These are phyloP conservation scores for Dendrostoma leiphaemia DNA, from an alignment of 2,329 filamentous ascomycete species.

Conservation along the genomic window DNA sequence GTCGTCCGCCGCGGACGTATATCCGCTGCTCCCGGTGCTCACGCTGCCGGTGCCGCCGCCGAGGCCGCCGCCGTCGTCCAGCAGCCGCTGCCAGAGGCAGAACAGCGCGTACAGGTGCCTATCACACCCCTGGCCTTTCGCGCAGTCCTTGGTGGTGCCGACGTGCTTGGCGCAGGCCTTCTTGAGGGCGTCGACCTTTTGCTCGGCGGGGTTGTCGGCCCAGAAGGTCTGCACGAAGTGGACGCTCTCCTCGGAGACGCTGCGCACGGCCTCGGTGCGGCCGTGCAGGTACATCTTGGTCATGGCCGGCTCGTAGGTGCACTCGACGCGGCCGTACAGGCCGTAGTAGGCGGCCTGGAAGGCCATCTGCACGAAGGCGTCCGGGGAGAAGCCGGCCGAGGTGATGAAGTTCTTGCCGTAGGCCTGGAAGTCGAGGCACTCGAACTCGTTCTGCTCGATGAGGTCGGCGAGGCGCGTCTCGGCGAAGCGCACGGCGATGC, in stretches of 20 bases:
- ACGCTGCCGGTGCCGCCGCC: conserved; percentile 42
- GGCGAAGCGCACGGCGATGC: conserved; percentile 88
- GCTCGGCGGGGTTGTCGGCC: conserved; percentile 78
- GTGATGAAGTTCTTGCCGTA: conserved; percentile 99
- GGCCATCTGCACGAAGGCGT: conserved; percentile 98
- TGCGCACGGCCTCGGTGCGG: conserved; percentile 88
- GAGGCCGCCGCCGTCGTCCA: conserved; percentile 67
- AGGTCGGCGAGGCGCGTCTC: conserved; percentile 92
- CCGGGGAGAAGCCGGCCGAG: conserved; percentile 92
- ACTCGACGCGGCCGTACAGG: conserved; percentile 89
- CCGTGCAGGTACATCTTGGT: conserved; percentile 93
- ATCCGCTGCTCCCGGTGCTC: conserved; percentile 50
- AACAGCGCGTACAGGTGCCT: conserved; percentile 91
- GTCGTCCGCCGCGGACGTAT: conserved; percentile 57
- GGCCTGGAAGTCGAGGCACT: conserved; percentile 81
- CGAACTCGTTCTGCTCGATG: conserved; percentile 95
- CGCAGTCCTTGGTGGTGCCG: conserved; percentile 75
- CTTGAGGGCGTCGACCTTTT: conserved; percentile 82
- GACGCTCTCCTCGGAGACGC: conserved; percentile 79
- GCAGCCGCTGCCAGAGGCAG: conserved; percentile 87
- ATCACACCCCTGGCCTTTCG: conserved; percentile 88
- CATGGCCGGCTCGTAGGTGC: conserved; percentile 97
- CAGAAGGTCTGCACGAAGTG: conserved; percentile 92
- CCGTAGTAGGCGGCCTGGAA: conserved; percentile 98
- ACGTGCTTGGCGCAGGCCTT: conserved; percentile 83